Evolutionary conservation across 257 asterid species (phyloP).

Genomic region (Ligustrum vulgare): DNA sequence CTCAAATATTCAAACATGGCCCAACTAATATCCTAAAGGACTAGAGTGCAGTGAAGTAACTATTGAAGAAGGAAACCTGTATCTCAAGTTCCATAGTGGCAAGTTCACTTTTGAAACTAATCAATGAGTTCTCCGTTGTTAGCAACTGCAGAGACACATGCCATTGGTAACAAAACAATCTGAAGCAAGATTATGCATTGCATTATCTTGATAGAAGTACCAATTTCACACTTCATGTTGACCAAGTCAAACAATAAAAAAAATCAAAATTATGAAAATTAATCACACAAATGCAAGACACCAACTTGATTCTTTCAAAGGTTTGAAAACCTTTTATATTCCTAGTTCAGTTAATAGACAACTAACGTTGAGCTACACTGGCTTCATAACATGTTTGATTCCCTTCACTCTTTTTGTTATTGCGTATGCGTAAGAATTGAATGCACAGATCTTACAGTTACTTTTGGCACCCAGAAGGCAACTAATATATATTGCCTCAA

Average conservation of each 20-base stretch:
- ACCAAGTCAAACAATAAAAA: neutral
- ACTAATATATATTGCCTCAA: too few relatives aligned
- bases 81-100: slow-evolving; percentile 59
- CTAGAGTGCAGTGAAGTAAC: slow-evolving; percentile 12
- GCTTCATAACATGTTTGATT: too few relatives aligned
- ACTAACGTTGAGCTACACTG: too few relatives aligned
- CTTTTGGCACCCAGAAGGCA: too few relatives aligned
- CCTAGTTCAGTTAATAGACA: too few relatives aligned
- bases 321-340: too few relatives aligned
- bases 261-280: neutral
- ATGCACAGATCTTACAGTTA: too few relatives aligned
- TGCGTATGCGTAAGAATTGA: too few relatives aligned
- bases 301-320: too few relatives aligned
- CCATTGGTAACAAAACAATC: slow-evolving; percentile 8
- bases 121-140: slow-evolving; percentile 60
- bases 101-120: slow-evolving; percentile 64
- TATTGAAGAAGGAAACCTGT: slow-evolving; percentile 46
- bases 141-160: slow-evolving; percentile 54
- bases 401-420: too few relatives aligned
- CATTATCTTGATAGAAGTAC: neutral
- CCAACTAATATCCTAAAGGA: slow-evolving; percentile 2
- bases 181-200: neutral
- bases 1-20: slow-evolving; percentile 2
- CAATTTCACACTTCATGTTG: neutral
- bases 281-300: neutral